phyloP scores from a whole-genome alignment of 228 moss, liverwort and hornwort species.

The Sphagnum magellanicum region DNA sequence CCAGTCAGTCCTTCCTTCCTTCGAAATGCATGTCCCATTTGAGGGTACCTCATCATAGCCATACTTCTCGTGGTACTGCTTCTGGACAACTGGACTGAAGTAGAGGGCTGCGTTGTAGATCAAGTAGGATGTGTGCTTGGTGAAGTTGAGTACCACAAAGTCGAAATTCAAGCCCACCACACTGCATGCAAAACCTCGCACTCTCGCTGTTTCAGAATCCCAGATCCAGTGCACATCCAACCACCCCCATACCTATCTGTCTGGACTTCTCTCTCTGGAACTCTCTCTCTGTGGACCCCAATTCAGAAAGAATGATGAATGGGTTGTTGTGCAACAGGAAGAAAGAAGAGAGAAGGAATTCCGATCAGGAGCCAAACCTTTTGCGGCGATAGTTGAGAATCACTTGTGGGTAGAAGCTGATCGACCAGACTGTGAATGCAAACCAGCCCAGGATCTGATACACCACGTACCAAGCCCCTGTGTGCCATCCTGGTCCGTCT shows the following conservation, averaged over 20 bases:
- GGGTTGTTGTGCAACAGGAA: background rate
- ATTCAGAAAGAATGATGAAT: too few species aligned
- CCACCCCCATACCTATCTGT: too few species aligned
- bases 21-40: too few species aligned
- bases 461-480: slow-evolving; percentile 36
- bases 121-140: slow-evolving; percentile 85
- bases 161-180: slow-evolving; percentile 86
- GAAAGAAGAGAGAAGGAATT: background rate
- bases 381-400: slow-evolving; percentile 77
- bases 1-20: background rate
- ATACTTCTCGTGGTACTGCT: slow-evolving; percentile 81
- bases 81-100: slow-evolving; percentile 85
- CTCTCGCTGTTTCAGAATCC: background rate
- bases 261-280: too few species aligned
- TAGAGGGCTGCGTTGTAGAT: slow-evolving; percentile 86
- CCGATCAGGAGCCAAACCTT: slow-evolving; percentile 34
- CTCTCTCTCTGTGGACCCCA: too few species aligned
- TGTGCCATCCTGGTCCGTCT: slow-evolving; percentile 83
- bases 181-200: slow-evolving; percentile 34
- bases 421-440: slow-evolving; percentile 86
- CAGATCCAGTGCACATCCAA: too few species aligned
- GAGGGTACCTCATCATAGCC: slow-evolving; percentile 71
- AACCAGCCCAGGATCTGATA: slow-evolving; percentile 83
- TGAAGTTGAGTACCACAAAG: slow-evolving; percentile 80
- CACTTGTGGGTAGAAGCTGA: slow-evolving; percentile 98